Conservation (phyloP, 768 basidiomycete genomes). For the Solioccasus polychromus region DNA sequence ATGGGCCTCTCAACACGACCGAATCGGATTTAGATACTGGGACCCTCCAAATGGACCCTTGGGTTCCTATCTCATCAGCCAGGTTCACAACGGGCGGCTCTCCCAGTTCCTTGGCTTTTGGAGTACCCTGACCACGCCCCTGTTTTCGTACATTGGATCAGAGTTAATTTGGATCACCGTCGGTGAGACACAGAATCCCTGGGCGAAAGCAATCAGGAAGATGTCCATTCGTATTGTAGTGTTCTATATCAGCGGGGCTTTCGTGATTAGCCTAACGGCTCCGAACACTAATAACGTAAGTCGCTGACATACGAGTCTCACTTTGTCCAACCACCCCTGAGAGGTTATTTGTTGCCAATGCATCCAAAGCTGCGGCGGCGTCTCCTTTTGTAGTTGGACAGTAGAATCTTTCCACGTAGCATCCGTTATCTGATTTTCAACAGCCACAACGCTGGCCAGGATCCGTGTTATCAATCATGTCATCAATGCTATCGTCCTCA, state of each 20-base stretch:
- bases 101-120: constrained; percentile 34
- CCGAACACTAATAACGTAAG: constrained; percentile 37
- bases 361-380: constrained; percentile 26
- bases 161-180: constrained; percentile 37
- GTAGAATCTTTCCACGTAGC: constrained; percentile 19
- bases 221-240: constrained; percentile 37
- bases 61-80: constrained; percentile 23
- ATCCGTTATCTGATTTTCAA: constrained; percentile 9
- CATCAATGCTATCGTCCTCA: constrained; percentile 39
- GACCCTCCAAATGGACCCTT: constrained; percentile 15
- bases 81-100: constrained; percentile 35
- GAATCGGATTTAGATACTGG: constrained; percentile 50
- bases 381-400: constrained; percentile 44
- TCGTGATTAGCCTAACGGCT: constrained; percentile 41
- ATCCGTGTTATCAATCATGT: constrained; percentile 46
- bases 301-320: constrained; percentile 11
- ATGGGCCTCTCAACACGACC: constrained; percentile 43
- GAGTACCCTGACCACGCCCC: constrained; percentile 28
- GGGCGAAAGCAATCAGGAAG: constrained; percentile 40
- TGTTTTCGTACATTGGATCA: constrained; percentile 39
- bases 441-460: constrained; percentile 39
- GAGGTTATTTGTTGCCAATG: constrained; percentile 26
- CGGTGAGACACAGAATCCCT: constrained; percentile 40
- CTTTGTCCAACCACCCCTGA: constrained; percentile 13
- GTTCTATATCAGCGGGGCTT: constrained; percentile 32